These are phyloP conservation scores for Grifola frondosa DNA, from an alignment of 1,284 basidiomycete species.

Conservation along the genomic window DNA sequence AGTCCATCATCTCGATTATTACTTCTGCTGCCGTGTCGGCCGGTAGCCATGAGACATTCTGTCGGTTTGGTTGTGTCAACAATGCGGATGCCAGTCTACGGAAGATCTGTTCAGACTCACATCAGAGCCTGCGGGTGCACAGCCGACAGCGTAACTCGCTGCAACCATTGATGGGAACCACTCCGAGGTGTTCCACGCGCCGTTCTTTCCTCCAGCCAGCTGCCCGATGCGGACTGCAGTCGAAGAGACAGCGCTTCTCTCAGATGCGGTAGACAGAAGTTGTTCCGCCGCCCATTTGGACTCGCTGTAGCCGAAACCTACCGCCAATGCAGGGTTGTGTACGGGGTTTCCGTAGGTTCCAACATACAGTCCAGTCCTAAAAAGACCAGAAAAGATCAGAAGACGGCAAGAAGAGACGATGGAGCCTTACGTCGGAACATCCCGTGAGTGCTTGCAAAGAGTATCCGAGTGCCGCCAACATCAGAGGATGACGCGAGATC, in stretches of 20 bases:
- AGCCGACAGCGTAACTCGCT: constrained; percentile 12
- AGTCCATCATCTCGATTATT: constrained; percentile 22
- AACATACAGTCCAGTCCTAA: background rate
- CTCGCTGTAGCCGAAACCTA: constrained; percentile 19
- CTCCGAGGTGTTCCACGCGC: constrained; percentile 21
- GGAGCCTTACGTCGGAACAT: constrained; percentile 19
- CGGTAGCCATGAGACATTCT: constrained; percentile 23
- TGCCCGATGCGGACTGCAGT: constrained; percentile 20
- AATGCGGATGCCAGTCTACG: too few species aligned
- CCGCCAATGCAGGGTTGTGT: constrained; percentile 9
- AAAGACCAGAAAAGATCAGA: constrained; percentile 6
- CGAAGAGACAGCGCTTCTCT: constrained; percentile 10
- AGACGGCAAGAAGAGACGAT: too few species aligned
- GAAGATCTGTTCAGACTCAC: too few species aligned
- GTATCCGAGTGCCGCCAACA: constrained; percentile 15
- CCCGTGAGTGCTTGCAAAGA: constrained; percentile 30
- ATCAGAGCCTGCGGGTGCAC: constrained; percentile 10
- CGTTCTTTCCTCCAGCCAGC: constrained; percentile 13
- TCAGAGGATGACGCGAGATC: constrained; percentile 38
- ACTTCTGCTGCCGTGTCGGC: constrained; percentile 18
- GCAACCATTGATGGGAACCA: constrained; percentile 27
- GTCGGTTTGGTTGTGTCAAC: too few species aligned
- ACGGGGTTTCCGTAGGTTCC: constrained; percentile 11
- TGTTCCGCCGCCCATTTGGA: constrained; percentile 23
- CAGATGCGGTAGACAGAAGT: constrained; percentile 8